phyloP scores from a whole-genome alignment of 805 yeast species.

The Blastobotrys chiropterorum region DNA sequence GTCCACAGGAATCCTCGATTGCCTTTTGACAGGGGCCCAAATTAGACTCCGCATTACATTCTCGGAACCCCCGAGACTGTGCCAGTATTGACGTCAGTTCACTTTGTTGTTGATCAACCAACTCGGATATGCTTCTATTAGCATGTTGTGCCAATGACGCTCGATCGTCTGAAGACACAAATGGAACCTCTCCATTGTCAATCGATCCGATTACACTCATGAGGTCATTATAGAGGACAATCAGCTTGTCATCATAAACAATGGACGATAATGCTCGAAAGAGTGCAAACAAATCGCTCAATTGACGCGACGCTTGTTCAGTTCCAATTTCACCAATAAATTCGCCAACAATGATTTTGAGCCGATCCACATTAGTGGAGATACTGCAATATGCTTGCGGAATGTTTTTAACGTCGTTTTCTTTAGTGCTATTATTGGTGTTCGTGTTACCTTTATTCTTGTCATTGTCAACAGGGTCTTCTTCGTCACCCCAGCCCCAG shows the following conservation, averaged over 20 bases:
- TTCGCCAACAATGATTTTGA: background rate
- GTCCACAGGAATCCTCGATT: slow-evolving; percentile 11
- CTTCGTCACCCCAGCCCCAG: slow-evolving; percentile 25
- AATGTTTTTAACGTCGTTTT: no score
- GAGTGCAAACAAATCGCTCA: slow-evolving; percentile 17
- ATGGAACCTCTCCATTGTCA: background rate
- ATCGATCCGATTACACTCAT: slow-evolving; percentile 3
- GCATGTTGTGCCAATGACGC: slow-evolving; percentile 9
- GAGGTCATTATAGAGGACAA: slow-evolving; percentile 18
- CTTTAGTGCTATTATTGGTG: background rate
- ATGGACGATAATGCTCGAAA: slow-evolving; percentile 21
- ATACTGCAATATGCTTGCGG: background rate
- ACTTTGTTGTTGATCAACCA: slow-evolving; percentile 7
- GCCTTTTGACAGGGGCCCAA: slow-evolving; percentile 16
- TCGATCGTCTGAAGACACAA: slow-evolving; percentile 3
- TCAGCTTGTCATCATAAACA: slow-evolving; percentile 8
- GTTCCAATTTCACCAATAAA: background rate
- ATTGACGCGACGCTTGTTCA: background rate
- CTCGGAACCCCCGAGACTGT: slow-evolving; percentile 16
- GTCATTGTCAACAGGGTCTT: background rate
- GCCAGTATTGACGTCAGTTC: slow-evolving; percentile 8
- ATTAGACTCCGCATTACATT: slow-evolving; percentile 15
- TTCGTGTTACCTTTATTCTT: background rate
- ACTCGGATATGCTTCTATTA: slow-evolving; percentile 6
- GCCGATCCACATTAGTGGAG: slow-evolving; percentile 1